These are phyloP conservation scores for Ceratocystis variospora DNA, from an alignment of 2,329 filamentous ascomycete species.

Conservation along the genomic window DNA sequence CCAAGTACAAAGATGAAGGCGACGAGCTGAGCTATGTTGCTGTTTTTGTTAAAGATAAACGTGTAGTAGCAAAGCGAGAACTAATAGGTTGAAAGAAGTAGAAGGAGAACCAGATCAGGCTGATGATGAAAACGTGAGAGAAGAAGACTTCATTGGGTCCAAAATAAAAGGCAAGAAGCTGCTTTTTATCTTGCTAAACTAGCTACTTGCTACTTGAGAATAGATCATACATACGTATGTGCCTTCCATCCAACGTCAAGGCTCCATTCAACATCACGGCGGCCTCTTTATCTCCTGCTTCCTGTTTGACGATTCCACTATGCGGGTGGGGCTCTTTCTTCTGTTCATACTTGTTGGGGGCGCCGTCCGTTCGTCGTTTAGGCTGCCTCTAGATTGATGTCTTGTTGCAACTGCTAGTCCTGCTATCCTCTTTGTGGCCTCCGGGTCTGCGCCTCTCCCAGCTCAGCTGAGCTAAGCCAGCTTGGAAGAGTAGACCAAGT, in stretches of 20 bases:
- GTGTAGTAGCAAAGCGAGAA: no score
- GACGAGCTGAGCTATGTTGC: neutral
- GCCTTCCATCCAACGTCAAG: neutral
- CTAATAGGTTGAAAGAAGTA: neutral
- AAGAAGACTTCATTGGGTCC: neutral
- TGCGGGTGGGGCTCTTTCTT: neutral
- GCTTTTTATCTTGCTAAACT: neutral
- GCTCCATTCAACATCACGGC: neutral
- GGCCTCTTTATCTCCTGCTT: neutral
- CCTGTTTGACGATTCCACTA: neutral
- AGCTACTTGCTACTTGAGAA: no score
- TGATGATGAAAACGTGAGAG: neutral
- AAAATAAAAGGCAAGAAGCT: neutral
- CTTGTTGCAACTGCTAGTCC: neutral
- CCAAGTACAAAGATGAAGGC: neutral
- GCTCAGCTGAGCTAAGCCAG: neutral
- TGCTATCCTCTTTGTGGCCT: neutral
- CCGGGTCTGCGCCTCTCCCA: neutral
- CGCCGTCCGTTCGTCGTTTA: neutral
- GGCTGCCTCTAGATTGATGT: neutral
- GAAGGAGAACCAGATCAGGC: neutral
- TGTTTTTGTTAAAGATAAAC: neutral
- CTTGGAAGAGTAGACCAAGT: neutral
- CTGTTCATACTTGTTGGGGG: neutral
- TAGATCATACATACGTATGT: neutral